A percentile compares a stretch with the other conserved stretches of the same genome.
phyloP scores from a whole-genome alignment of 108 stramenopile species.

The Halocafeteria seosinensis region DNA sequence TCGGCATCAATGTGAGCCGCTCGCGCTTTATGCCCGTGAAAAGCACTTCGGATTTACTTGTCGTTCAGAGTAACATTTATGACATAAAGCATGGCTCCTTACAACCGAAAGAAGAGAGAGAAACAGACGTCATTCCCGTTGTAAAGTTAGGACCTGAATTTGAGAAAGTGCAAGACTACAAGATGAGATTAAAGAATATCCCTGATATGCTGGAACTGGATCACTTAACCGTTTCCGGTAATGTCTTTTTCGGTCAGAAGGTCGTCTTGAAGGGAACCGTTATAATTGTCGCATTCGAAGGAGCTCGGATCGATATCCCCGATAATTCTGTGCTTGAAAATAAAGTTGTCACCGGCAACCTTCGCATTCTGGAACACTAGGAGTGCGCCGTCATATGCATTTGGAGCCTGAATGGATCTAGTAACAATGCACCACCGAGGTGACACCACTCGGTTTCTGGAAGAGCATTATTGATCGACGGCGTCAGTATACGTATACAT shows the following conservation, averaged over 20 bases:
- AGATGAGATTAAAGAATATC: constrained; percentile 23
- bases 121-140: constrained; percentile 12
- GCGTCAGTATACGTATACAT: too few species aligned
- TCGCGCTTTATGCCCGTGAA: constrained; percentile 97
- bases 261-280: constrained; percentile 41
- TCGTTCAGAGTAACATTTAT: constrained; percentile 40
- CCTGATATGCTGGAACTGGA: constrained; percentile 38
- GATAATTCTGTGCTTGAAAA: constrained; percentile 32
- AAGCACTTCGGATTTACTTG: constrained; percentile 88
- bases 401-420: too few species aligned
- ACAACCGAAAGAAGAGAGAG: background rate
- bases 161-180: constrained; percentile 22
- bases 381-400: too few species aligned
- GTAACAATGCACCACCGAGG: too few species aligned
- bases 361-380: constrained; percentile 32
- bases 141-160: constrained; percentile 38
- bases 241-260: constrained; percentile 29
- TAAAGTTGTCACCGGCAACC: constrained; percentile 40
- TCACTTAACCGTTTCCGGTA: constrained; percentile 36
- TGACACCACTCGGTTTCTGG: too few species aligned
- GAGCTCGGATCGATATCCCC: constrained; percentile 37
- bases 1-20: constrained; percentile 78
- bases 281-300: constrained; percentile 39
- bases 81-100: constrained; percentile 7
- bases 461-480: too few species aligned